Evolutionary conservation across 2,329 filamentous ascomycete genomes (phyloP), one percentile per base, ranked within the genome.

Genomic region (Cyphellophora europaea): DNA sequence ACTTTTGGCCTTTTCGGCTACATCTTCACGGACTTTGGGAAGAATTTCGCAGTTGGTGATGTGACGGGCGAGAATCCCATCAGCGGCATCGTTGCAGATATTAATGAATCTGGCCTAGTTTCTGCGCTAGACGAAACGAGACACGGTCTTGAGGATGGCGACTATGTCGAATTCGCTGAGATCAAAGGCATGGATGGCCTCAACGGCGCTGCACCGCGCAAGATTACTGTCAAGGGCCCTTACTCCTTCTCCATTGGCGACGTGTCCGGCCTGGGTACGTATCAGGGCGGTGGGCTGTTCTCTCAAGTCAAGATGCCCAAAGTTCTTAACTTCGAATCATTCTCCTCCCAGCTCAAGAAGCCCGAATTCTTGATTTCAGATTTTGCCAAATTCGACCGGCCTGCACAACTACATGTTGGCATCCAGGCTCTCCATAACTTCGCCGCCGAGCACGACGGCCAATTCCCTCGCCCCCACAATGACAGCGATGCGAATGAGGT

Each of bases 271-370:
- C 71, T 95, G 21, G 91, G 91, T 21, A 72, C 83, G 51, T 98
- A 98, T 66, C 68, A 84, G 66, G 75, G 82, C 33, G 89, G 89
- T 30, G 91, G 91, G 41, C 74, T 94, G 40, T 98, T 83, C 59
- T 81, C 84, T 25, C 91, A 98, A 61, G 91, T 96, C 60, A 98
- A 96, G 72, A 95, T 95, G 89, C 91, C 91, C 33, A 94, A 91
- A 65, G 75, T 86, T 36, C 63, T 96, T 52, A 75, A 91, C 56
- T 98, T 96, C 63, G 84, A 94, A 65, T 70, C 77, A 27, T 74
- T 95, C 38, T 78, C 78, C 27, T 66, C 75, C 34, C 76, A 93
- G 41, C 62, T 95, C 37, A 85, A 85, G 61, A 82, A 86, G 38
- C 91, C 91, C 2, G 89, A 95, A 52, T 77, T 93, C 45, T 64